A percentile compares a stretch with the other conserved stretches of the same genome.
Conservation (phyloP, 306 rosid species). For the Cotoneaster glaucophyllus region DNA sequence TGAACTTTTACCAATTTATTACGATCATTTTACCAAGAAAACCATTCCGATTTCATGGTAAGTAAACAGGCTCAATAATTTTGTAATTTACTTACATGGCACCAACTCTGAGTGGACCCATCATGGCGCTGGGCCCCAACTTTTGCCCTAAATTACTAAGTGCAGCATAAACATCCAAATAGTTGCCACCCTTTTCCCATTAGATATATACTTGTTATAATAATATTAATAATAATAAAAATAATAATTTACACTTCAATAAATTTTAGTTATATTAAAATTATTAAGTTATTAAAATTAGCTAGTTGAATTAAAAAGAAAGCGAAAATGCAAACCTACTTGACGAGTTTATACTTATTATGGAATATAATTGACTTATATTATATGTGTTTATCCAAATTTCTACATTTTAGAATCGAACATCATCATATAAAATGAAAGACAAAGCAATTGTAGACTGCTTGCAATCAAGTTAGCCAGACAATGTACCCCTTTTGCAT, state of each 20-base stretch:
- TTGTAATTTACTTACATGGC: slow-evolving; percentile 4
- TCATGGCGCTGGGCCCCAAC: background rate
- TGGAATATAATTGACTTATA: background rate
- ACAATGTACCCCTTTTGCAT: no score
- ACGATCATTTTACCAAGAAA: no score
- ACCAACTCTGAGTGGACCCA: background rate
- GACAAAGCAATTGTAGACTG: background rate
- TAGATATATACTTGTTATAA: background rate
- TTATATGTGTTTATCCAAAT: no score
- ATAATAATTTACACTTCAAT: background rate
- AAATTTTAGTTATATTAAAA: background rate
- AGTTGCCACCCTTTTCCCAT: slow-evolving; percentile 6
- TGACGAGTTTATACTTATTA: background rate
- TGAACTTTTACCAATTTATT: no score
- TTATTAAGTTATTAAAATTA: no score
- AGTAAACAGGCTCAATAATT: background rate
- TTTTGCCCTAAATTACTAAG: background rate
- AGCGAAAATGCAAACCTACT: background rate
- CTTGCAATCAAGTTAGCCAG: background rate
- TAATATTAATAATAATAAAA: background rate
- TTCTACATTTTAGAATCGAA: no score
- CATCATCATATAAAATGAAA: no score
- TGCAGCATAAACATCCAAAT: background rate
- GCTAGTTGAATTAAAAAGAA: background rate
- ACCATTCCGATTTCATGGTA: background rate